Evolutionary conservation across 2,329 filamentous ascomycete species (phyloP).

Genomic region (Aspergillus fructus): DNA sequence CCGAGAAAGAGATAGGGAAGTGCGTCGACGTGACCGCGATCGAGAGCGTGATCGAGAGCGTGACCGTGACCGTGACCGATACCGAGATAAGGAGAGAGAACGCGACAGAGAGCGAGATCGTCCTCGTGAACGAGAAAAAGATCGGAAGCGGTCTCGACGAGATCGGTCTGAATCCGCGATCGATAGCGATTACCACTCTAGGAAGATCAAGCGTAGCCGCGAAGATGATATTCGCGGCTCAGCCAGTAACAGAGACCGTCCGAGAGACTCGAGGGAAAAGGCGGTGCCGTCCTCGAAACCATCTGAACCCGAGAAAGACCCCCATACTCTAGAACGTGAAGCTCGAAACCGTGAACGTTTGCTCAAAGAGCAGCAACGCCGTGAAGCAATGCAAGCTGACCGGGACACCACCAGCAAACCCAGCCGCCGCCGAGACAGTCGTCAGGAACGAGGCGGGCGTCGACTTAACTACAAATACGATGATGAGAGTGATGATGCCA

Average conservation of each 20-base stretch:
- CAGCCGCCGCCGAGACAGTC: conserved; percentile 34
- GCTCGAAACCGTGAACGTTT: conserved; percentile 62
- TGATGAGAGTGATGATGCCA: conserved; percentile 39
- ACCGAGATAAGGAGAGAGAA: conserved; percentile 46
- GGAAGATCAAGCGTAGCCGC: conserved; percentile 37
- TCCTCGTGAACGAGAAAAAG: conserved; percentile 9
- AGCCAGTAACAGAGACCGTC: conserved; percentile 22
- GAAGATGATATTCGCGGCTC: conserved; percentile 24
- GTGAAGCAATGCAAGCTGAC: conserved; percentile 50
- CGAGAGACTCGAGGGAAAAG: conserved; percentile 15
- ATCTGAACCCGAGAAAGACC: conserved; percentile 55
- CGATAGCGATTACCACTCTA: conserved; percentile 33
- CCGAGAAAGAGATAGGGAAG: conserved; percentile 26
- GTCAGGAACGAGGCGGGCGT: conserved; percentile 35
- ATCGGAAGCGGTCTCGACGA: conserved; percentile 41
- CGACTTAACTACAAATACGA: conserved; percentile 51
- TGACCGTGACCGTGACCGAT: conserved; percentile 27
- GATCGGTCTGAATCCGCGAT: conserved; percentile 38
- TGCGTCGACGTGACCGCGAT: not conserved
- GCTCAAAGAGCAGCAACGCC: conserved; percentile 65
- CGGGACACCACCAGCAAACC: conserved; percentile 26
- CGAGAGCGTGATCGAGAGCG: conserved; percentile 13
- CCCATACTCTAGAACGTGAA: conserved; percentile 73
- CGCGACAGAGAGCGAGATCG: conserved; percentile 30
- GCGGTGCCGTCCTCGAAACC: conserved; percentile 13